Evolutionary conservation across 306 rosid genomes (phyloP).

Genomic region (Fragaria vesca): DNA sequence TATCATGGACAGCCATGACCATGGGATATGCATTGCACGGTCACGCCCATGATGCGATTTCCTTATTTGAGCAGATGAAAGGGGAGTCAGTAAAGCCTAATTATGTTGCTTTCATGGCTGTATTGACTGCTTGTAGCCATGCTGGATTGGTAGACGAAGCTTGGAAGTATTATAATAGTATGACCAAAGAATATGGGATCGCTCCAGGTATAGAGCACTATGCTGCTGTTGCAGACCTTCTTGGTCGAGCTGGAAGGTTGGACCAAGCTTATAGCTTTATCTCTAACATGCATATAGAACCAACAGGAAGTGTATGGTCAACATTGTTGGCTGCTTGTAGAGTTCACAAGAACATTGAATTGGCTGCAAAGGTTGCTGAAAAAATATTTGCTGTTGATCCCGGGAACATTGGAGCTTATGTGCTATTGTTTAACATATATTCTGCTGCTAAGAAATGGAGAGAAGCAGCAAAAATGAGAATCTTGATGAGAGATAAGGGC

Average conservation of each 20-base stretch:
- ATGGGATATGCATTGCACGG: constrained; percentile 95
- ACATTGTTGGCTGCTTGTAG: constrained; percentile 87
- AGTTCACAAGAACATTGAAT: constrained; percentile 68
- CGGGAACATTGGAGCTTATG: constrained; percentile 62
- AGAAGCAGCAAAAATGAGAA: constrained; percentile 72
- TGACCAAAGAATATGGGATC: constrained; percentile 51
- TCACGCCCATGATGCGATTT: constrained; percentile 69
- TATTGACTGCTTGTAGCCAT: constrained; percentile 85
- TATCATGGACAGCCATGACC: constrained; percentile 87
- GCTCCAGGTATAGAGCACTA: constrained; percentile 79
- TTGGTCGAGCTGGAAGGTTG: constrained; percentile 84
- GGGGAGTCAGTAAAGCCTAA: constrained; percentile 59
- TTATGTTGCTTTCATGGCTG: constrained; percentile 67
- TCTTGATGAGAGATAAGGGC: constrained; percentile 51
- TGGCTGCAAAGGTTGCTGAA: constrained; percentile 73
- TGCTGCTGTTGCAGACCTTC: constrained; percentile 86
- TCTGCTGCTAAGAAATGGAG: constrained; percentile 77
- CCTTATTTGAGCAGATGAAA: constrained; percentile 66
- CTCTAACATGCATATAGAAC: constrained; percentile 52
- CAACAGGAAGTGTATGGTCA: constrained; percentile 81
- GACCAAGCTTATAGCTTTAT: constrained; percentile 71
- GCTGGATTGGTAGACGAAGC: constrained; percentile 79
- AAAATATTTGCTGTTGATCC: constrained; percentile 62
- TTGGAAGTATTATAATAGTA: constrained; percentile 64
- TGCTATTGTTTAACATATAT: constrained; percentile 66